Evolutionary conservation across 805 yeast genomes (phyloP).

Genomic region (Saccharomycopsis sp.): DNA sequence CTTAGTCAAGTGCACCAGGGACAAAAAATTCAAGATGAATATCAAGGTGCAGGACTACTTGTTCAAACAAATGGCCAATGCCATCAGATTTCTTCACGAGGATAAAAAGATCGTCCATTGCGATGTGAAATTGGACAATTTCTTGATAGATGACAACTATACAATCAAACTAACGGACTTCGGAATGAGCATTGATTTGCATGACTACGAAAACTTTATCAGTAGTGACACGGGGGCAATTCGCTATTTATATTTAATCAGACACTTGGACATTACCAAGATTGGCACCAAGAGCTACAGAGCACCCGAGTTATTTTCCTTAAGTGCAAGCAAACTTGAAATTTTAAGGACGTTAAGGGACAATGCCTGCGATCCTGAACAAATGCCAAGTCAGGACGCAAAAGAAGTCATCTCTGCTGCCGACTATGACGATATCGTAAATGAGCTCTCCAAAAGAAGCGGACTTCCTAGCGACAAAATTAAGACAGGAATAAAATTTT

Average conservation of each 20-base stretch:
- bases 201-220: not conserved
- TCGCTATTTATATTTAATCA: slow-evolving; percentile 2
- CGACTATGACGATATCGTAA: not conserved
- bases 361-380: not conserved
- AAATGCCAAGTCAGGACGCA: not conserved
- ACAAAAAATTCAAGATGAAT: not conserved
- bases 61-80: slow-evolving; percentile 27
- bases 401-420: not conserved
- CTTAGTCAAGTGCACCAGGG: slow-evolving; percentile 7
- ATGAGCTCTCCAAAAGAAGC: not conserved
- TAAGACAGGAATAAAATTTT: not conserved
- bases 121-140: slow-evolving; percentile 85
- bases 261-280: slow-evolving; percentile 7
- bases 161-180: slow-evolving; percentile 92
- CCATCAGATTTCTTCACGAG: slow-evolving; percentile 66
- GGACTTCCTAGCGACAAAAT: not conserved
- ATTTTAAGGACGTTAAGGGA: not conserved
- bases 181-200: slow-evolving; percentile 38
- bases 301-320: slow-evolving; percentile 18
- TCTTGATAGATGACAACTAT: slow-evolving; percentile 78
- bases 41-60: slow-evolving; percentile 15
- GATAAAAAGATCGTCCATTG: slow-evolving; percentile 69
- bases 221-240: not conserved
- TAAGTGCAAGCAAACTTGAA: slow-evolving; percentile 7
- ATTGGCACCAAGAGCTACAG: slow-evolving; percentile 20